Evolutionary conservation across 1,284 basidiomycete genomes (phyloP).

Genomic region (Boletus austroedulis): DNA sequence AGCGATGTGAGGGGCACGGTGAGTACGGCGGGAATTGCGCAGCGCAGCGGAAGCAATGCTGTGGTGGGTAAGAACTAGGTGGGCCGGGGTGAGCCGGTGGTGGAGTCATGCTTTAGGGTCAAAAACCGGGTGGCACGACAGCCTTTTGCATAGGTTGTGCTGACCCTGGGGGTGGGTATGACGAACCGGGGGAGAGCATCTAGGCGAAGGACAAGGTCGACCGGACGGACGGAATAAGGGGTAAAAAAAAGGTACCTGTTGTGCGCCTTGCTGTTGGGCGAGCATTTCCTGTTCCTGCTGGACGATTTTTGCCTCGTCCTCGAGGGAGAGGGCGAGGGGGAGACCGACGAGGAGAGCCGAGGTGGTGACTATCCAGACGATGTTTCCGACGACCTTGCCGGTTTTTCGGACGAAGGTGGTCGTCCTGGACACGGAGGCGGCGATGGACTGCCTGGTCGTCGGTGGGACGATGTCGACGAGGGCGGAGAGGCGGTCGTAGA

Average conservation of each 20-base stretch:
- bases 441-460: conserved; percentile 75
- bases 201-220: conserved; percentile 33
- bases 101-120: conserved; percentile 14
- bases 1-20: conserved; percentile 7
- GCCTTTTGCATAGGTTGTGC: conserved; percentile 55
- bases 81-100: neutral
- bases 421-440: conserved; percentile 58
- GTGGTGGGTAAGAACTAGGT: conserved; percentile 8
- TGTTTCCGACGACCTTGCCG: conserved; percentile 75
- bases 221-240: too few species aligned
- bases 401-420: conserved; percentile 62
- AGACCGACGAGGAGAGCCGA: conserved; percentile 91
- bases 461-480: conserved; percentile 96
- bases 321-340: conserved; percentile 88
- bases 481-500: conserved; percentile 86
- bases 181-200: conserved; percentile 63
- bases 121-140: conserved; percentile 77
- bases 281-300: conserved; percentile 95
- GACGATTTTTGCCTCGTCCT: conserved; percentile 94
- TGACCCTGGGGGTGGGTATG: conserved; percentile 47
- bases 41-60: conserved; percentile 13
- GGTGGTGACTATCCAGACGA: conserved; percentile 95
- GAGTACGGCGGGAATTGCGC: conserved; percentile 13
- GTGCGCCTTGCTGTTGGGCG: conserved; percentile 88
- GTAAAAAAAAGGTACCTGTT: conserved; percentile 61